phyloP scores from a whole-genome alignment of 2,329 filamentous ascomycete species.

The Phyllosticta paracitricarpa region DNA sequence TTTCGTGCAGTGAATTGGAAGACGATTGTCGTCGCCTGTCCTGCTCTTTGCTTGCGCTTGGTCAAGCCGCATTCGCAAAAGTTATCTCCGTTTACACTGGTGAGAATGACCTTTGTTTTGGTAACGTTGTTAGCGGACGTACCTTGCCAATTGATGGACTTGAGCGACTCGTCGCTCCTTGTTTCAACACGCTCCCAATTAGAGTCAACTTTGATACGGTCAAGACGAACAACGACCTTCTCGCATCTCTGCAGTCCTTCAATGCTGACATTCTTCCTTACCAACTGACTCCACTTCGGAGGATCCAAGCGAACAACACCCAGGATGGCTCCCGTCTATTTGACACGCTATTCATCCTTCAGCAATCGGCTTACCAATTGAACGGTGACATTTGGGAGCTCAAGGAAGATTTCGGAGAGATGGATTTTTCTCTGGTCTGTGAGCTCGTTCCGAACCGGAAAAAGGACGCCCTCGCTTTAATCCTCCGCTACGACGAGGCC shows the following conservation, averaged over 20 bases:
- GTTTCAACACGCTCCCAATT: constrained; percentile 81
- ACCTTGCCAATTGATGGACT: constrained; percentile 55
- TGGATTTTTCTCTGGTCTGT: constrained; percentile 70
- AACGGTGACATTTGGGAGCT: constrained; percentile 42
- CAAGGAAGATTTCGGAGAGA: constrained; percentile 45
- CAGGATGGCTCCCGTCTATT: constrained; percentile 52
- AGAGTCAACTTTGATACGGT: constrained; percentile 44
- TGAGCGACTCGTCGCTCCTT: constrained; percentile 70
- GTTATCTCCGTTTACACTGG: constrained; percentile 49
- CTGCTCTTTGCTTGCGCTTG: constrained; percentile 48
- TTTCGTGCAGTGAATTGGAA: constrained; percentile 17
- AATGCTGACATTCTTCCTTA: constrained; percentile 55
- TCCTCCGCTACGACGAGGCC: constrained; percentile 46
- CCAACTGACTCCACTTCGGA: constrained; percentile 66
- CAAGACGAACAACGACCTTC: constrained; percentile 46
- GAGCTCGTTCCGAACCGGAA: constrained; percentile 54
- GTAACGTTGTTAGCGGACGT: constrained; percentile 74
- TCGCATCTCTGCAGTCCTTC: constrained; percentile 49
- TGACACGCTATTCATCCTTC: constrained; percentile 70
- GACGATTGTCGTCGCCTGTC: constrained; percentile 18
- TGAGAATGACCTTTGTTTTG: constrained; percentile 66
- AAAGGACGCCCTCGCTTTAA: constrained; percentile 46
- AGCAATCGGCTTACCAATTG: constrained; percentile 45
- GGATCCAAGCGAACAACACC: constrained; percentile 49
- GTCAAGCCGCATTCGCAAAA: constrained; percentile 64